Evolutionary conservation across 805 yeast species (phyloP).

Genomic region (Saccharomycopsis schoenii): DNA sequence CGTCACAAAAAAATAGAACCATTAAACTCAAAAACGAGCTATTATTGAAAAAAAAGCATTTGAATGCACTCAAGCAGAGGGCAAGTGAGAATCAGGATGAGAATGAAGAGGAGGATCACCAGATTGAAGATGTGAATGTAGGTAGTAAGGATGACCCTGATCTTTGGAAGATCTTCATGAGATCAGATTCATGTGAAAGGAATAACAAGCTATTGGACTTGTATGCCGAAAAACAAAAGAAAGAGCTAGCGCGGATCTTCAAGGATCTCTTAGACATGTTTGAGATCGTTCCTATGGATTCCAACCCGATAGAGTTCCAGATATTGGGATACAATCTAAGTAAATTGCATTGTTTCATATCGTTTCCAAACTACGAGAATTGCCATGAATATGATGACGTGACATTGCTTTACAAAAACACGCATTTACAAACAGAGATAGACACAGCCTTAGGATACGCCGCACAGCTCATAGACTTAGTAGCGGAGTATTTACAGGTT

Average conservation of each 20-base stretch:
- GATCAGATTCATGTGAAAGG: slow-evolving; percentile 4
- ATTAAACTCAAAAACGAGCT: background rate
- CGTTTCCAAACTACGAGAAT: slow-evolving; percentile 14
- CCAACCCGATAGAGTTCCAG: slow-evolving; percentile 16
- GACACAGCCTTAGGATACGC: slow-evolving; percentile 42
- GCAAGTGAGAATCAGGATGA: slow-evolving; percentile 1
- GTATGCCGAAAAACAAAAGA: slow-evolving; percentile 3
- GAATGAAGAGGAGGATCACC: background rate
- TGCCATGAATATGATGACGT: background rate
- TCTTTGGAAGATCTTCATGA: slow-evolving; percentile 4
- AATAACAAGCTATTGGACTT: slow-evolving; percentile 2
- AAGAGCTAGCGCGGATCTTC: slow-evolving; percentile 11
- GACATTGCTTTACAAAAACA: background rate
- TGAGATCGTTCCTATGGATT: slow-evolving; percentile 5
- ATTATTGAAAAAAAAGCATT: background rate
- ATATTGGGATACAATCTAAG: slow-evolving; percentile 10
- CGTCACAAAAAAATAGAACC: background rate
- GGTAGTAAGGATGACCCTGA: background rate
- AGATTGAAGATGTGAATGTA: background rate
- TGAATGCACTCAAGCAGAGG: background rate
- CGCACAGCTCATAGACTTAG: slow-evolving; percentile 31
- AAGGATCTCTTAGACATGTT: slow-evolving; percentile 11
- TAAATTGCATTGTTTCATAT: slow-evolving; percentile 13
- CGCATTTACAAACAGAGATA: slow-evolving; percentile 27
- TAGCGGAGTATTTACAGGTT: slow-evolving; percentile 33